Evolutionary conservation across 495 filamentous ascomycete species (phyloP), one percentile per base, ranked within the genome.

Genomic region (Aeminium ludgeri): DNA sequence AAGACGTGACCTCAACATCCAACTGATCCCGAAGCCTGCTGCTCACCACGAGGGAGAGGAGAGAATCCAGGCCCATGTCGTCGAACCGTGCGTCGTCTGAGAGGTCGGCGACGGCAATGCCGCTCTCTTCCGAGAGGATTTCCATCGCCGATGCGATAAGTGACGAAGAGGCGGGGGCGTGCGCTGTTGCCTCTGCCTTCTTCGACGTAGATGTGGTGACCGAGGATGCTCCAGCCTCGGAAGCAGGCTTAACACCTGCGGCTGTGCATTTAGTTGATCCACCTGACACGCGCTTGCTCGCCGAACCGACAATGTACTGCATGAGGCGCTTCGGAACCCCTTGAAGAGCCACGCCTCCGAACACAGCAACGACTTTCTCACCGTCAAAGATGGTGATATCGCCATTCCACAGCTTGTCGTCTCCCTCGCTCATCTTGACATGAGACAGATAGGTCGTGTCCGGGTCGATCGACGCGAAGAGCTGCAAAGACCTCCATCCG

Each of bases 401-500:
- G 34, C 70, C 70, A 18, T 58, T 57, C 38, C 58, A 65, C 35
- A 66, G 65, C 1, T 62, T 65, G 18, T 60, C 52, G 12, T 57
- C 54, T 50, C 58, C 63, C 1, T 60, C 46, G 19, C 53, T 44
- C 76, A 80, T 86, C 41, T 70, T 71, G 42, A 82, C 73, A 58
- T 85, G 82, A 4, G 71, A 73, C 35, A 69, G 67, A 49, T 85
- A 87, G 0, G 71, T 75, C 59, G 80, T 77, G 23, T 63, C 64
- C 0, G 67, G 62, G 16, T 65, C 60, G 13, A 86, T 67, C 28
- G 70, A 66, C 50, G 78, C 74, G 44, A 75, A 66, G 44, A 85
- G 74, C 12, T 73, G 67, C 63, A 86, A 70, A 0, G 70, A 76
- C 45, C 80, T 73, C 76, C 82, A 80, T n/a, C 80, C 79, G 50